Evolutionary conservation across 768 basidiomycete species (phyloP).

Genomic region (Mycena indigotica): DNA sequence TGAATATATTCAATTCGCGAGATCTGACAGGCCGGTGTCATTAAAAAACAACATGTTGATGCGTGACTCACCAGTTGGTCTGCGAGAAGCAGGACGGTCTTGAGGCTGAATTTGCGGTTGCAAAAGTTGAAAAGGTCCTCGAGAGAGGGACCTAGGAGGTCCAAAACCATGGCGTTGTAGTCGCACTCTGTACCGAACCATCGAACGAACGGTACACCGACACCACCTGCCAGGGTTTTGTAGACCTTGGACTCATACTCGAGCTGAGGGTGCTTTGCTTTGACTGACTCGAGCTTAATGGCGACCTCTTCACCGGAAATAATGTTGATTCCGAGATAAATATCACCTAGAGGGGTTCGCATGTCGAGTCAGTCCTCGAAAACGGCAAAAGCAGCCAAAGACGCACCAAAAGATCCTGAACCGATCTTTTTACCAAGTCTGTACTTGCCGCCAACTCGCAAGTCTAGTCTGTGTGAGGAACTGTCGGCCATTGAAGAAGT

Average conservation of each 20-base stretch:
- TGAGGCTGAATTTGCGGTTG: slow-evolving; percentile 96
- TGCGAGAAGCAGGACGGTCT: slow-evolving; percentile 94
- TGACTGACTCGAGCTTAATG: slow-evolving; percentile 99
- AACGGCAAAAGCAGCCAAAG: slow-evolving; percentile 6
- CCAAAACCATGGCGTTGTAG: slow-evolving; percentile 99
- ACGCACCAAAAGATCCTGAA: slow-evolving; percentile 94
- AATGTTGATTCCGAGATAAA: slow-evolving; percentile 99
- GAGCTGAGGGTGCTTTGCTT: slow-evolving; percentile 99
- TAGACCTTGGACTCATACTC: slow-evolving; percentile 96
- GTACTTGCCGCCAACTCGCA: slow-evolving; percentile 93
- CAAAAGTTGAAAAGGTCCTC: slow-evolving; percentile 94
- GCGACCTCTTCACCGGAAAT: slow-evolving; percentile 99
- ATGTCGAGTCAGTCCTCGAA: no score
- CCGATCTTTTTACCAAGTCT: slow-evolving; percentile 99
- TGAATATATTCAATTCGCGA: slow-evolving; percentile 99
- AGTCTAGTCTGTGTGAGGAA: slow-evolving; percentile 72
- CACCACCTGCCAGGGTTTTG: slow-evolving; percentile 98
- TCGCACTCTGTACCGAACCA: slow-evolving; percentile 97
- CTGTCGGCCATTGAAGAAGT: slow-evolving; percentile 67
- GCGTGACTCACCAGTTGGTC: slow-evolving; percentile 81
- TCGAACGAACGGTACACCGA: slow-evolving; percentile 97
- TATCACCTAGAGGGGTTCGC: slow-evolving; percentile 76
- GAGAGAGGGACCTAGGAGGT: slow-evolving; percentile 89
- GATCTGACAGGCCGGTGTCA: slow-evolving; percentile 56
- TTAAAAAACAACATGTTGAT: slow-evolving; percentile 25